Base-by-base conservation (phyloP, 352 stramenopile genomes). In the Phytophthora podocarpi region DNA sequence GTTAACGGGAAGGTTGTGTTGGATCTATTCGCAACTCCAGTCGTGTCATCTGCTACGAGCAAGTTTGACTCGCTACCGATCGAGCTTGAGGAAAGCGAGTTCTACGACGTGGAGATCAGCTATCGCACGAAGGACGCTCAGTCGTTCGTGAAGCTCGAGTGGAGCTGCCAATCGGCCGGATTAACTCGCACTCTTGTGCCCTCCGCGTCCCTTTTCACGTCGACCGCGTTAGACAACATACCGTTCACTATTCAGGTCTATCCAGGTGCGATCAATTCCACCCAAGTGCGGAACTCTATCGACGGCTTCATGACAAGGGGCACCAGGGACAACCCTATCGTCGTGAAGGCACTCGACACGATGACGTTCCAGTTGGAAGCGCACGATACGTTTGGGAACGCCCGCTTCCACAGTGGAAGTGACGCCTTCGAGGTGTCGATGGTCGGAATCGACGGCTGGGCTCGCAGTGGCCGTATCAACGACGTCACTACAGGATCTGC, bases 361-460 rank as follows among this genome's bases (percentile, higher is more conserved):
- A 78, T 86, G 26, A 70, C 55, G 1, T 97, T 98, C 51, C 62
- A 85, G 23, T 59, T 98, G 1, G 82, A 97, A 61, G 78, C 93
- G 4, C 76, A 78, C 41, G 90, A 97, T 49, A 37, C 64, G 0
- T 80, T 86, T 21, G 65, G 75, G 10, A 98, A 98, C 48, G 69
- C 73, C n/a, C 90, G 83, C 9, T 90, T 91, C 45, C 93, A 98
- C 27, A 82, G 89, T 47, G 95, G 92, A 7, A 84, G 67, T 23
- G 81, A 95, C 36, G 7, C 15, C 0, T 96, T 97, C 41, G 75
- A 96, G 10, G 86, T 98, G 1, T 85, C 76, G 10, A 75, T 98
- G 7, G 58, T 86, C 23, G 96, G 93, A 3, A 69, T 67, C 9
- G 74, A 64, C 12, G 93, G 89, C 9, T 98, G 94, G 95, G 93